Conservation (phyloP, 108 stramenopile species). For the Nitzschia palea region DNA sequence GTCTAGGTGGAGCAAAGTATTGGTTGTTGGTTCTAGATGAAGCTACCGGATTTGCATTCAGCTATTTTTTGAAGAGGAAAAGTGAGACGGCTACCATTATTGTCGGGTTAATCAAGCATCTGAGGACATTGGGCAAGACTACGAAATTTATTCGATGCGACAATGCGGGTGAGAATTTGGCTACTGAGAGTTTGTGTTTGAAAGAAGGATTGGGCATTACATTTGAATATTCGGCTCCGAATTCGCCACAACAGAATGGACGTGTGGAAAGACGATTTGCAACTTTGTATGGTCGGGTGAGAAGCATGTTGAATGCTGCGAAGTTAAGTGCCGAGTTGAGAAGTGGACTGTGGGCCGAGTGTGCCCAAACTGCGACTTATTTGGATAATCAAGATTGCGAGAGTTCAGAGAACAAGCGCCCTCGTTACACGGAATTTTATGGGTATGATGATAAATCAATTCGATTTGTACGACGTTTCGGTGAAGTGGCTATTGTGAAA, state of each 20-base stretch:
- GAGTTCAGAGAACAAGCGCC: no score
- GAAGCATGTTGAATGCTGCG: not conserved
- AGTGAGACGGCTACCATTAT: not conserved
- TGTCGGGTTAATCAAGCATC: not conserved
- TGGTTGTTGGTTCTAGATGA: conserved; percentile 30
- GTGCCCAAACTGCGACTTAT: not conserved
- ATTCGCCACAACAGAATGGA: conserved; percentile 12
- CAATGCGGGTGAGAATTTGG: not conserved
- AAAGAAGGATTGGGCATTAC: not conserved
- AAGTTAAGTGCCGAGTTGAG: not conserved
- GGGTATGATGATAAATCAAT: not conserved
- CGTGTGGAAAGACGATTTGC: conserved; percentile 10
- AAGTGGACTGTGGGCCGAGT: not conserved
- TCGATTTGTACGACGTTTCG: not conserved
- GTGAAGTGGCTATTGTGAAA: conserved; percentile 6
- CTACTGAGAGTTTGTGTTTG: not conserved
- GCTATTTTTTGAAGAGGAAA: conserved; percentile 11
- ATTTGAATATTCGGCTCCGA: not conserved
- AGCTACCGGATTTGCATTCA: not conserved
- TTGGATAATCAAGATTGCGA: no score
- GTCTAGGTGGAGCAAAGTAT: not conserved
- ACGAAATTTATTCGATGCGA: conserved; percentile 5
- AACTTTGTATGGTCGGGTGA: not conserved
- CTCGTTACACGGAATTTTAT: not conserved
- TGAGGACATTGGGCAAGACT: not conserved